Evolutionary conservation across 2,329 filamentous ascomycete species (phyloP), one percentile per base, ranked within the genome.

Genomic region (Diplodia mutila): DNA sequence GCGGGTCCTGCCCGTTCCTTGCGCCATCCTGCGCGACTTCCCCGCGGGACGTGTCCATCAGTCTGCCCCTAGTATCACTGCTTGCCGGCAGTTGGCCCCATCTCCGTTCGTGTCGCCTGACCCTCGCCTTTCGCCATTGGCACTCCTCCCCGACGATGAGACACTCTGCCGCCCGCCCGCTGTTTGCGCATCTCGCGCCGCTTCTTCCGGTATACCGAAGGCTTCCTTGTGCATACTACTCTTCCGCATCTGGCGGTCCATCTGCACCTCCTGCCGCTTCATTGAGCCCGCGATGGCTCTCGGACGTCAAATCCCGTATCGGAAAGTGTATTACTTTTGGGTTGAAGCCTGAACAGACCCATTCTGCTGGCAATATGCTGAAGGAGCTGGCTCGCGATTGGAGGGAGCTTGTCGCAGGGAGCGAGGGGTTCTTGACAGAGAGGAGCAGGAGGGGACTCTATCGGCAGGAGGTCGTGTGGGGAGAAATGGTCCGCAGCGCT

Each of bases 291-390:
- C 83, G 88, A 75, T 95, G 91, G 91, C 86, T 93, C 42, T 86
- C 88, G 4, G 86, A 90, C 68, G 85, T 90, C 51, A 90, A 89
- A 74, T 74, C 81, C 16, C 85, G 91, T 21, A 81, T 94, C 32
- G 91, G 91, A 1, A 89, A 88, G 79, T 94, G 92, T 76, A 87
- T 94, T 71, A 86, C 85, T 69, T 94, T 93, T 75, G 92, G 92
- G 2, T 83, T 92, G 72, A 80, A 81, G n/a, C 77, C 80, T 1
- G 73, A 77, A 34, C 90, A 93, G 75, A 80, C 80, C 83, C 54
- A 82, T 86, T 48, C 76, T 94, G 25, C 84, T 87, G 1, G 54
- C 32, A 11, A 14, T 4, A 18, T 48, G 51, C 6, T 55, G 42
- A n/a, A 48, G 25, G 64, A 59, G 25, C 11, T 63, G 18, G 59